Percentiles rank a stretch among this genome's conserved stretches.
phyloP scores from a whole-genome alignment of 2,329 filamentous ascomycete species.

The Trichophyton simii region DNA sequence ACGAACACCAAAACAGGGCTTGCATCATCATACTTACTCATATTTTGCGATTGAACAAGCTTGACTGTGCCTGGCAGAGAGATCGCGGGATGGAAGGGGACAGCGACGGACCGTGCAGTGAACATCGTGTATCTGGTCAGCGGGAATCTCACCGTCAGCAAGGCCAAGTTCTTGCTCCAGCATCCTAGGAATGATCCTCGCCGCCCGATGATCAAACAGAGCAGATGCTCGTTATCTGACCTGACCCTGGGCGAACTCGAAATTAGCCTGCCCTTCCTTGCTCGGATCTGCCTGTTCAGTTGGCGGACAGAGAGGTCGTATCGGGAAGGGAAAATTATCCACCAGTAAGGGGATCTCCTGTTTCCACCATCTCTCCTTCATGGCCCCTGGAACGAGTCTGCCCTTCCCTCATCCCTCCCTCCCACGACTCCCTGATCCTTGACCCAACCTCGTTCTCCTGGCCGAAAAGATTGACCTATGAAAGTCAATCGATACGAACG shows the following conservation, averaged over 20 bases:
- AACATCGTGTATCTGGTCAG: neutral
- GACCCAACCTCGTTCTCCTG: neutral
- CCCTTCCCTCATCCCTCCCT: neutral
- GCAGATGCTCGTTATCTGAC: neutral
- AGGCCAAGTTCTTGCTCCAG: neutral
- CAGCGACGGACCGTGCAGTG: neutral
- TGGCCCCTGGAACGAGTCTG: neutral
- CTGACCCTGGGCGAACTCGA: neutral
- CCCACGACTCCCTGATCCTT: neutral
- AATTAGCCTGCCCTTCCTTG: neutral
- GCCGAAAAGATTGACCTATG: neutral
- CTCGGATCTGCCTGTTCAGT: neutral
- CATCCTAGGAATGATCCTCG: conserved; percentile 1
- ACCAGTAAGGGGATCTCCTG: conserved; percentile 1
- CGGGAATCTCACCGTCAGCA: neutral
- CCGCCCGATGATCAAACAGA: neutral
- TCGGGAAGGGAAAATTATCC: conserved; percentile 4
- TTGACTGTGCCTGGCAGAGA: neutral
- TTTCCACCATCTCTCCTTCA: neutral
- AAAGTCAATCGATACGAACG: conserved; percentile 3
- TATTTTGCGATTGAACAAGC: neutral
- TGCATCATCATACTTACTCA: neutral
- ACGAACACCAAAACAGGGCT: neutral
- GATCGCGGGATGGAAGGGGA: neutral
- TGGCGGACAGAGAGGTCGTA: neutral